Evolutionary conservation across 1,284 basidiomycete species (phyloP).

Genomic region (Leccinum subrobustum): DNA sequence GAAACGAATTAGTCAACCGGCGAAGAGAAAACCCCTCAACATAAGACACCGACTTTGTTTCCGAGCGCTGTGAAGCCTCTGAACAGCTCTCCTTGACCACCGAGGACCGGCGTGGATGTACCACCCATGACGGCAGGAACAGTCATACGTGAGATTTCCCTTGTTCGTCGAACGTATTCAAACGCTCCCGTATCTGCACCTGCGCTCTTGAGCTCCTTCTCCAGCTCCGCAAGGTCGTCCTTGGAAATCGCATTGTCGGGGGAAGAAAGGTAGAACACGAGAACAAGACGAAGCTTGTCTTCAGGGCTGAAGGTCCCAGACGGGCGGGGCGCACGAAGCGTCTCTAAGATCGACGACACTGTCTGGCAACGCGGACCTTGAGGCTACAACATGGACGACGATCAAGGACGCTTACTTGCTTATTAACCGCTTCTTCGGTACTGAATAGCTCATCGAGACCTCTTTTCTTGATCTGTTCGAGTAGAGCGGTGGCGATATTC

Average conservation of each 20-base stretch:
- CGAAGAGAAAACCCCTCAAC: constrained; percentile 4
- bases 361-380: constrained; percentile 45
- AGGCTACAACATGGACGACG: not conserved
- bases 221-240: constrained; percentile 86
- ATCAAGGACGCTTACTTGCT: constrained; percentile 53
- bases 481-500: constrained; percentile 96
- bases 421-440: constrained; percentile 87
- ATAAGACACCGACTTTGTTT: constrained; percentile 64
- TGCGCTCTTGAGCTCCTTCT: constrained; percentile 79
- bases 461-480: constrained; percentile 95
- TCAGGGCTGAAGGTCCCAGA: constrained; percentile 67
- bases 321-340: constrained; percentile 65
- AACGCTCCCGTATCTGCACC: constrained; percentile 85
- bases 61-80: constrained; percentile 92
- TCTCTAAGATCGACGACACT: constrained; percentile 80
- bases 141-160: constrained; percentile 92
- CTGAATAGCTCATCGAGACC: constrained; percentile 97
- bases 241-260: constrained; percentile 79
- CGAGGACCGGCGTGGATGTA: constrained; percentile 74
- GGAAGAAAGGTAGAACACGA: constrained; percentile 91
- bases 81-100: constrained; percentile 78
- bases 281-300: constrained; percentile 92
- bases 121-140: constrained; percentile 63
- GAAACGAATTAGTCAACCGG: not conserved
- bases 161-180: constrained; percentile 89